phyloP scores from a whole-genome alignment of 495 filamentous ascomycete species.

The Annulohypoxylon stygium region DNA sequence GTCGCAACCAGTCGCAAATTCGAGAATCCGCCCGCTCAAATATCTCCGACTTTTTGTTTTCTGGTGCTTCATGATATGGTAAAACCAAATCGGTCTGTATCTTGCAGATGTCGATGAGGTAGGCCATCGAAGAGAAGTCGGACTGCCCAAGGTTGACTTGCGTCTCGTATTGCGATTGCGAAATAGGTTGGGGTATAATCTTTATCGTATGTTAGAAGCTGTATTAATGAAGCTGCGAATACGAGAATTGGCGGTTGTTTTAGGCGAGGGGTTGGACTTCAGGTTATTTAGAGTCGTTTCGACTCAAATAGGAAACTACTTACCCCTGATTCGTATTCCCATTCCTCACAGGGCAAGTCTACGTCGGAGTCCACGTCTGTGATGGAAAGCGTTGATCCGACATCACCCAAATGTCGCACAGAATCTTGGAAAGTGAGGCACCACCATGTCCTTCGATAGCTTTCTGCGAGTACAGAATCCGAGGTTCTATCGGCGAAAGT shows the following conservation, averaged over 20 bases:
- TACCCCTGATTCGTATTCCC: conserved; percentile 68
- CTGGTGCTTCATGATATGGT: conserved; percentile 47
- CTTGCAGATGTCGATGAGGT: conserved; percentile 66
- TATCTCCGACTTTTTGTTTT: conserved; percentile 44
- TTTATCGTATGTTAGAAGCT: conserved; percentile 43
- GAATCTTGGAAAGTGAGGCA: conserved; percentile 76
- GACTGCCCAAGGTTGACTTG: conserved; percentile 64
- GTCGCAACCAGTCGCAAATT: conserved; percentile 76
- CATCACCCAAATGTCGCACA: conserved; percentile 53
- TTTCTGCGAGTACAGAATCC: conserved; percentile 73
- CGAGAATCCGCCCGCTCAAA: conserved; percentile 72
- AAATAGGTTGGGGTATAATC: conserved; percentile 66
- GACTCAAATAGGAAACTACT: conserved; percentile 41
- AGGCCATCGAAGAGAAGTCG: conserved; percentile 72
- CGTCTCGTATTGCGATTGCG: conserved; percentile 69
- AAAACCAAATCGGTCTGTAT: conserved; percentile 72
- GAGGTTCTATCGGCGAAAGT: conserved; percentile 62
- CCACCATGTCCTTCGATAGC: conserved; percentile 82
- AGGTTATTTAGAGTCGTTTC: neutral
- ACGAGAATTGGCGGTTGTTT: neutral
- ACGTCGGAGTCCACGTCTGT: conserved; percentile 61
- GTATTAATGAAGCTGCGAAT: neutral
- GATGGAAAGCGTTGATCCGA: conserved; percentile 34
- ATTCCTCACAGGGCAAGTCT: conserved; percentile 75
- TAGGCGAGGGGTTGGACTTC: neutral